Conservation (phyloP, 306 rosid genomes). For the Cicer cuneatum region DNA sequence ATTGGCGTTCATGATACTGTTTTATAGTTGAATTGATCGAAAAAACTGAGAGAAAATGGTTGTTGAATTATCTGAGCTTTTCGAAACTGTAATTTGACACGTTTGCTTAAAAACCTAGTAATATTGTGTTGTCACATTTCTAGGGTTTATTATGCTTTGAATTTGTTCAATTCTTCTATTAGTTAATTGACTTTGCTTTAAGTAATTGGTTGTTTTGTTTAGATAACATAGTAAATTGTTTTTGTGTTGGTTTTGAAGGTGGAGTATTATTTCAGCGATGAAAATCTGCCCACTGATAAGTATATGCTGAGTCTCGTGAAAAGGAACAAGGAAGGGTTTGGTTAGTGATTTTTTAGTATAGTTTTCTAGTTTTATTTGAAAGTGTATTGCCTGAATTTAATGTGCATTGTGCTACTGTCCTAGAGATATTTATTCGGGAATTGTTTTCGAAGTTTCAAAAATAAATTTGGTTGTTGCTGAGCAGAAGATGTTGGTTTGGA, state of each 20-base stretch:
- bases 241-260: conserved; percentile 64
- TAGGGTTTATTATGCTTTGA: conserved; percentile 27
- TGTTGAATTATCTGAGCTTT: background rate
- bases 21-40: background rate
- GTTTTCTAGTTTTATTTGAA: conserved; percentile 18
- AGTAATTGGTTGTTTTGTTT: background rate
- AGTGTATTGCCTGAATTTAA: conserved; percentile 20
- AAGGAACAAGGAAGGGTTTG: conserved; percentile 93
- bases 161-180: background rate
- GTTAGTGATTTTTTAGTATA: conserved; percentile 52
- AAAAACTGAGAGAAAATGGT: background rate
- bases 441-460: background rate
- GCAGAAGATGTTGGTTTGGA: conserved; percentile 21
- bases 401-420: background rate
- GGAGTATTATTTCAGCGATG: conserved; percentile 94
- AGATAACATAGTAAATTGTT: background rate
- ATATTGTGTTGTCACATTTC: conserved; percentile 6
- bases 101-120: conserved; percentile 1
- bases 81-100: background rate
- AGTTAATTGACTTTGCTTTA: background rate
- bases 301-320: conserved; percentile 63
- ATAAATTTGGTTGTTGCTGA: background rate
- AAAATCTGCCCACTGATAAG: conserved; percentile 73
- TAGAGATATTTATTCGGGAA: conserved; percentile 8
- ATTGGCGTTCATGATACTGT: conserved; percentile 2